Evolutionary conservation across 257 asterid species (phyloP).

Genomic region (Phtheirospermum japonicum): DNA sequence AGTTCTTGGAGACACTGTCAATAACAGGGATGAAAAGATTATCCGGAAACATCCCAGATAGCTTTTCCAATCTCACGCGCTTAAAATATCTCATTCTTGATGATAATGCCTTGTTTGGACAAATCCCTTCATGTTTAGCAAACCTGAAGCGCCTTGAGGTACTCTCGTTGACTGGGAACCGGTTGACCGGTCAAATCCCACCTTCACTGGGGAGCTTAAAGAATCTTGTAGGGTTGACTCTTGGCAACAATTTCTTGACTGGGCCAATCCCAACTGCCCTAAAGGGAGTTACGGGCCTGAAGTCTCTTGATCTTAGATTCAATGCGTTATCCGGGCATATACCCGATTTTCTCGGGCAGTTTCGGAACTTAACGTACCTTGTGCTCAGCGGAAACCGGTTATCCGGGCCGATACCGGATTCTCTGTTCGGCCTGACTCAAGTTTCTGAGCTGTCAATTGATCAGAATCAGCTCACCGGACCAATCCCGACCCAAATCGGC

Average conservation of each 20-base stretch:
- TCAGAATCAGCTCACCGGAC: conserved; percentile 63
- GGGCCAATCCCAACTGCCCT: conserved; percentile 59
- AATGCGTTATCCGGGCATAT: conserved; percentile 62
- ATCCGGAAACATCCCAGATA: conserved; percentile 51
- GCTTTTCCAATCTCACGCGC: conserved; percentile 52
- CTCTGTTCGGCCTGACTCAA: conserved; percentile 42
- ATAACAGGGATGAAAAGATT: conserved; percentile 77
- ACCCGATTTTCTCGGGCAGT: conserved; percentile 59
- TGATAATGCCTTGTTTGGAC: conserved; percentile 65
- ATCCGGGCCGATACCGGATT: conserved; percentile 61
- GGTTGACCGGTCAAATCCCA: conserved; percentile 60
- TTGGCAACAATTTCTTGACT: conserved; percentile 44
- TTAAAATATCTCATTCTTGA: conserved; percentile 73
- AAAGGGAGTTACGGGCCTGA: conserved; percentile 25
- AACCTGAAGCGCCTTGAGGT: conserved; percentile 49
- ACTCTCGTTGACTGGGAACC: conserved; percentile 61
- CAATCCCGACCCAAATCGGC: conserved; percentile 61
- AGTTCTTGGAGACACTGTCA: conserved; percentile 57
- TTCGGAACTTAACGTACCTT: conserved; percentile 53
- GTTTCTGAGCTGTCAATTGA: conserved; percentile 71
- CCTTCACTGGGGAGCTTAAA: conserved; percentile 51
- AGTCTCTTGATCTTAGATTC: conserved; percentile 65
- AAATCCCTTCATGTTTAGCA: conserved; percentile 53
- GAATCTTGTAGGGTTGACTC: conserved; percentile 51
- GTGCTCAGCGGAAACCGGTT: conserved; percentile 61